Evolutionary conservation across 139 green algal genomes (phyloP), one percentile per base, ranked within the genome.

Genomic region (Limnomonas spitsbergensis): DNA sequence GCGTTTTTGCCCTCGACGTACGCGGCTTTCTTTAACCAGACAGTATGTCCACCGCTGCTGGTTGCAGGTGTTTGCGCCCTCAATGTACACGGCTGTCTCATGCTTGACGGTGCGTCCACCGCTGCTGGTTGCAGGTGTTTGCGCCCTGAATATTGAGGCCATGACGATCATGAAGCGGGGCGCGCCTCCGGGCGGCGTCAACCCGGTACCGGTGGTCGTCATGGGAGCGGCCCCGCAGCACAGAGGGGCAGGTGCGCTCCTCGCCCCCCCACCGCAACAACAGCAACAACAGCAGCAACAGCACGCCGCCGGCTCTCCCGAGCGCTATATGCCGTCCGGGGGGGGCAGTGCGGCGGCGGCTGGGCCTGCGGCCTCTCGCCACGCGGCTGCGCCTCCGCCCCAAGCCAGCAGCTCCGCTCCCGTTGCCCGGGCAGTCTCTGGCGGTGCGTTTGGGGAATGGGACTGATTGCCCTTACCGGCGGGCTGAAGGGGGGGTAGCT

Each of bases 121-220:
- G 24, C 54, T 69, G 27, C 4, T 37, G 6, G 1, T 34, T 66
- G 38, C 75, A 87, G 82, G 88, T 37, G 85, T 94, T 29, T 93
- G 88, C 56, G 89, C 89, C 1, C 79, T 94, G 36, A 94, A 92
- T 80, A 85, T 92, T 37, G 89, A 94, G 81, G 89, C 89, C n/a
- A 88, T 92, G 84, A 77, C 80, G 4, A 73, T 93, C 6, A 90
- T 91, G 84, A 92, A 92, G 79, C 76, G 83, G 4, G 86, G 87
- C 0, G 74, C 34, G 35, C 68, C 68, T 42, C 68, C 68, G 3
- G 68, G 68, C 4, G 68, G 68, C 4, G 68, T 32, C 4, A 74
- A 74, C 29, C 68, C 68, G 14, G 68, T 32, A 29, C 68, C 68
- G 4, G 7, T 74, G 35, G 4, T 32, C 4, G 35, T 74, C n/a